phyloP scores from a whole-genome alignment of 257 asterid genomes.

The Nicotiana tabacum region DNA sequence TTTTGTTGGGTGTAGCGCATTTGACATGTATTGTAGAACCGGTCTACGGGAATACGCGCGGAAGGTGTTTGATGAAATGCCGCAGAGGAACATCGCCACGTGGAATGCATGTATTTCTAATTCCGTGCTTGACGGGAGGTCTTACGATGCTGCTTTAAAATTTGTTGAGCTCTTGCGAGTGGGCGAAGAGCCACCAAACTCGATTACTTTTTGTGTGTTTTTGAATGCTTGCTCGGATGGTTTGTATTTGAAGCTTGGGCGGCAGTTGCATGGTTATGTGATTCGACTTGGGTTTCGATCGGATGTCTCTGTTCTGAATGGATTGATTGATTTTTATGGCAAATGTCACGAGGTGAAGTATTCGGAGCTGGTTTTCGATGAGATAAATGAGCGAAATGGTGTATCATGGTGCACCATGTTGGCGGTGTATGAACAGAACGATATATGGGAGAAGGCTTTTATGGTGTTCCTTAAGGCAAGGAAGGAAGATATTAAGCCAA shows the following conservation, averaged over 20 bases:
- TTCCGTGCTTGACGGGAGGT: constrained; percentile 49
- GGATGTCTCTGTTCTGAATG: constrained; percentile 60
- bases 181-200: constrained; percentile 50
- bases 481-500: constrained; percentile 44
- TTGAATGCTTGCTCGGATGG: constrained; percentile 76
- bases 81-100: constrained; percentile 57
- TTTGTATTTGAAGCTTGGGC: constrained; percentile 44
- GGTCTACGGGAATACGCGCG: constrained; percentile 34
- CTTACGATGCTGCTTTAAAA: constrained; percentile 36
- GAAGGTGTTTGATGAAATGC: constrained; percentile 74
- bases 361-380: constrained; percentile 51
- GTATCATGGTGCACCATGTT: constrained; percentile 92
- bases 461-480: constrained; percentile 41
- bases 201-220: constrained; percentile 72
- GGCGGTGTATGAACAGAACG: constrained; percentile 71
- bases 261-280: constrained; percentile 60
- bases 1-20: constrained; percentile 77
- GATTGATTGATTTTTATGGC: constrained; percentile 79
- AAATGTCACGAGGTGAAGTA: constrained; percentile 44
- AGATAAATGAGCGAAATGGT: constrained; percentile 40
- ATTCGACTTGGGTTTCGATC: constrained; percentile 49
- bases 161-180: constrained; percentile 44
- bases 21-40: constrained; percentile 67
- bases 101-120: constrained; percentile 86
- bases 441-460: constrained; percentile 65